These are phyloP conservation scores for Leucocoprinus leucothites DNA, from an alignment of 768 basidiomycete genomes.

Conservation along the genomic window DNA sequence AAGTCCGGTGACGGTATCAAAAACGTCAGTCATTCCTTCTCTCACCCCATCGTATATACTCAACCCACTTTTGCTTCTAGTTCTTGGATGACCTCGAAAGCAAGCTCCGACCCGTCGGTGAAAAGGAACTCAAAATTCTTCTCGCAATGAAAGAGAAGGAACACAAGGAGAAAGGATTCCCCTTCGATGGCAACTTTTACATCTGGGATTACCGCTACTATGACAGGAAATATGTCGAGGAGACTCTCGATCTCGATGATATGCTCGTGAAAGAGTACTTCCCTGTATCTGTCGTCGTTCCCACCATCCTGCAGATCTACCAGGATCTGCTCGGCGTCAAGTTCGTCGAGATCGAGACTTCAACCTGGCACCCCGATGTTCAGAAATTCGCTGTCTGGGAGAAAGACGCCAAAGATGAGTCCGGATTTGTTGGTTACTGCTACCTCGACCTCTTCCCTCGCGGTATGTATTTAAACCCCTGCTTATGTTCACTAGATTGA, in stretches of 20 bases:
- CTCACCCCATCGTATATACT: not conserved
- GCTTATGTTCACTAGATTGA: not conserved
- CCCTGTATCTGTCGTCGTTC: constrained; percentile 81
- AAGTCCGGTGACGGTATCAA: constrained; percentile 62
- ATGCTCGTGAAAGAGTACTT: constrained; percentile 85
- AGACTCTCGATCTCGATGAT: constrained; percentile 68
- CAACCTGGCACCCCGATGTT: constrained; percentile 84
- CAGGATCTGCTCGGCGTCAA: constrained; percentile 76
- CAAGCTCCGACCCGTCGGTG: constrained; percentile 71
- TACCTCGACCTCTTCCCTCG: constrained; percentile 89
- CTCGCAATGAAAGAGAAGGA: constrained; percentile 76
- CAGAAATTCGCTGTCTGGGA: constrained; percentile 87
- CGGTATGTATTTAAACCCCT: constrained; percentile 35
- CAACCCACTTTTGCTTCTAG: constrained; percentile 28
- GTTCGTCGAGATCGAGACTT: constrained; percentile 61
- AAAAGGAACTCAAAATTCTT: constrained; percentile 63
- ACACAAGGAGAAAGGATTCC: constrained; percentile 52
- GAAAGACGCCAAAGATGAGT: constrained; percentile 63
- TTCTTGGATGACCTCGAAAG: constrained; percentile 76
- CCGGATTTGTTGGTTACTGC: constrained; percentile 80
- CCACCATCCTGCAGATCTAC: constrained; percentile 80
- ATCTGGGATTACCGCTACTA: constrained; percentile 86
- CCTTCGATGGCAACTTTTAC: constrained; percentile 71
- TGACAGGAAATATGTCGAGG: constrained; percentile 64
- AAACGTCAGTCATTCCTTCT: constrained; percentile 36